Base-by-base conservation (phyloP, 1,284 basidiomycete genomes). In the Ustilago sp. region DNA sequence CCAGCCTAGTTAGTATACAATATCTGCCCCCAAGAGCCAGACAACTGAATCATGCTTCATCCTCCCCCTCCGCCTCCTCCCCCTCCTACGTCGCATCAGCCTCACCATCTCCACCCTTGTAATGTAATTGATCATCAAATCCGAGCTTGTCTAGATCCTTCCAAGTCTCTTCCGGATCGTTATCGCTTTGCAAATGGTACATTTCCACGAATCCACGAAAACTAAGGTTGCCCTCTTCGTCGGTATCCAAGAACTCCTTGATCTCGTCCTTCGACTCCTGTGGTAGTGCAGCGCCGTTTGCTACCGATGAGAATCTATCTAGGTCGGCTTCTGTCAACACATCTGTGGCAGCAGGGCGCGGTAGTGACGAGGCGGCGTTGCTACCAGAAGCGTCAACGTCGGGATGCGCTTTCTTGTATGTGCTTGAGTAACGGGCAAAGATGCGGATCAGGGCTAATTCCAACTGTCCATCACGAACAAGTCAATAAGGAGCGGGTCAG, bases 231-330 rank as follows among this genome's bases (percentile, higher is more conserved):
- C 72, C 74, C 3, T 80, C 57, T 38, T 76, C 53, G 63, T 81
- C 73, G 7, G 69, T 75, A 59, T 81, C 80, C 36, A 81, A 39
- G 35, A 74, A 80, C 62, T 80, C 72, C 23, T 59, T 61, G 31
- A 81, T 73, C 71, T 81, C 80, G 28, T 81, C 65, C 56, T 81
- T 81, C n/a, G 68, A 66, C 54, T 80, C 75, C 32, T 68, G 51
- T 23, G 63, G 56, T 9, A 81, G 60, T 2, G 69, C 59, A 13
- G 41, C 36, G 1, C 80, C 80, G 48, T 81, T 81, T 4, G 79
- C 78, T 13, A 48, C 64, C 7, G 63, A 68, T 9, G 80, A 77
- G 43, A 80, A 81, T 1, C 47, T 52, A 43, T 81, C 78, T 57
- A 81, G 47, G 32, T 72, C 80, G n/a, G 59, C 68, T 35, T 78